These are phyloP conservation scores for Nicotiana noctiflora DNA, from an alignment of 257 asterid genomes.

Conservation along the genomic window DNA sequence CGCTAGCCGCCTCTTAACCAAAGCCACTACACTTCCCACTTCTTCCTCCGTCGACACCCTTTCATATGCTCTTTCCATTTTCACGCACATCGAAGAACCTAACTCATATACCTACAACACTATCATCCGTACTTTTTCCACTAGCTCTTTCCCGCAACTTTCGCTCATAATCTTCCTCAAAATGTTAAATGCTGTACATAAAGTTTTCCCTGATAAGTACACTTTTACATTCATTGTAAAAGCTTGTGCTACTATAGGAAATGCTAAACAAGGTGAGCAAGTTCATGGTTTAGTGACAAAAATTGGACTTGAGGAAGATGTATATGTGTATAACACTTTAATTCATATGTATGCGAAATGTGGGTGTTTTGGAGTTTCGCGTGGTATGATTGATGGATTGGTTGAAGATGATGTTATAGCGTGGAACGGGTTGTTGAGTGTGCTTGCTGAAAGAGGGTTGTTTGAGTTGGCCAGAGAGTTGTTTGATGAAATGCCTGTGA, in stretches of 20 bases:
- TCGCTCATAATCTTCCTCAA: slow-evolving; percentile 23
- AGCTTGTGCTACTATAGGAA: slow-evolving; percentile 27
- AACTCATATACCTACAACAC: slow-evolving; percentile 32
- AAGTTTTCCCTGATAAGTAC: slow-evolving; percentile 24
- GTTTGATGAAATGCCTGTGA: slow-evolving; percentile 32
- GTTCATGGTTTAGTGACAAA: slow-evolving; percentile 25
- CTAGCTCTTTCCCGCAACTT: slow-evolving; percentile 16
- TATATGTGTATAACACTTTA: slow-evolving; percentile 27
- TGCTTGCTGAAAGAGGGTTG: slow-evolving; percentile 25
- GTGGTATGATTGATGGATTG: slow-evolving; percentile 19
- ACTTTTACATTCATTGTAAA: slow-evolving; percentile 34
- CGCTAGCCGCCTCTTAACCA: slow-evolving; percentile 29
- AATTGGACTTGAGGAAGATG: slow-evolving; percentile 20
- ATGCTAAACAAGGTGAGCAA: slow-evolving; percentile 19
- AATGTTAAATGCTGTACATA: slow-evolving; percentile 13
- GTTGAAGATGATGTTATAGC: slow-evolving; percentile 18
- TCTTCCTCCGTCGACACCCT: slow-evolving; percentile 11
- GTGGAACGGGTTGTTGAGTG: slow-evolving; percentile 33
- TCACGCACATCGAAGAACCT: slow-evolving; percentile 18
- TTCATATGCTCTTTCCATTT: slow-evolving; percentile 26
- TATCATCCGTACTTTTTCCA: slow-evolving; percentile 27
- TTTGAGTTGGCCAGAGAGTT: slow-evolving; percentile 18
- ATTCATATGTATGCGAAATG: slow-evolving; percentile 30
- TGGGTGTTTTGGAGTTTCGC: slow-evolving; percentile 24
- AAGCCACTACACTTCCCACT: slow-evolving; percentile 13